Evolutionary conservation across 257 asterid species (phyloP).

Genomic region (Anisodus acutangulus): DNA sequence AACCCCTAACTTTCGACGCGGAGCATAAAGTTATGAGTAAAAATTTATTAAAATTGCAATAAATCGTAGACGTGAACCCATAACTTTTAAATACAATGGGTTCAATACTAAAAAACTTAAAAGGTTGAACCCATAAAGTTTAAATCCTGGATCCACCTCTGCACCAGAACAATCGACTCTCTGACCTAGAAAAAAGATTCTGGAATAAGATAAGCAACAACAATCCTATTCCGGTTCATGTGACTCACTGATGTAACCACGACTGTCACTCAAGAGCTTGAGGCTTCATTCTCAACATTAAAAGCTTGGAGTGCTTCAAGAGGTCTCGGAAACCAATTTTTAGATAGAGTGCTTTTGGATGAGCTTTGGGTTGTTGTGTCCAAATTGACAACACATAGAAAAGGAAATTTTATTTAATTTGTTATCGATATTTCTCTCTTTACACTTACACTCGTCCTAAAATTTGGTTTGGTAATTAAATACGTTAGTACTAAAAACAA

Average conservation of each 20-base stretch:
- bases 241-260: neutral
- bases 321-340: neutral
- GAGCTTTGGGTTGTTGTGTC: no score
- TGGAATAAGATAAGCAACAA: slow-evolving; percentile 4
- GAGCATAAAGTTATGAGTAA: no score
- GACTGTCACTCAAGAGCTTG: neutral
- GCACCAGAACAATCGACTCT: neutral
- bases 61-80: no score
- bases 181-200: neutral
- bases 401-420: neutral
- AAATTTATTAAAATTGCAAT: no score
- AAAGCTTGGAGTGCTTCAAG: neutral
- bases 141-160: no score
- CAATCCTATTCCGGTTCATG: neutral
- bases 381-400: neutral
- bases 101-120: no score
- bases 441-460: neutral
- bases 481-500: neutral
- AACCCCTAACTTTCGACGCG: no score
- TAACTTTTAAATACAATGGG: no score
- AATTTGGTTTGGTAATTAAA: neutral
- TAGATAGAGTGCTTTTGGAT: no score
- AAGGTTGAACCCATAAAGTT: no score
- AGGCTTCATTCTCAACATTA: neutral
- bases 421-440: neutral